A percentile compares a stretch with the other conserved stretches of the same genome.
Evolutionary conservation across 1,284 basidiomycete species (phyloP).

Genomic region (Malassezia sp.): DNA sequence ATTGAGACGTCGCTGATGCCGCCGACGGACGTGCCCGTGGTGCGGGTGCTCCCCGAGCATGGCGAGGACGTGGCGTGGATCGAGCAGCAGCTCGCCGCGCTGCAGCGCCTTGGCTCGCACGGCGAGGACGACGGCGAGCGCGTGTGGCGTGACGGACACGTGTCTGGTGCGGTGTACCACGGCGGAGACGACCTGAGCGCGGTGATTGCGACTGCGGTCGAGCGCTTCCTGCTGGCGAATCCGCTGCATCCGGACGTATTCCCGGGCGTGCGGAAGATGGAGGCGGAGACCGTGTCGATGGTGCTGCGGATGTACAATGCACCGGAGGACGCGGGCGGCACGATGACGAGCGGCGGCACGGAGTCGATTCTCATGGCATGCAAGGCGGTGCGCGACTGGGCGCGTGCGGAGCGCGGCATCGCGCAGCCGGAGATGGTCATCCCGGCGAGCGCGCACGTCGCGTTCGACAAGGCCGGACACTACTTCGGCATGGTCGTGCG

Average conservation of each 20-base stretch:
- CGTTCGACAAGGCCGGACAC: conserved; percentile 81
- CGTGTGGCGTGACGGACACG: conserved; percentile 40
- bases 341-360: conserved; percentile 87
- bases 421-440: conserved; percentile 86
- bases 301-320: conserved; percentile 68
- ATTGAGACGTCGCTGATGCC: conserved; percentile 38
- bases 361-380: conserved; percentile 90
- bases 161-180: conserved; percentile 47
- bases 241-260: conserved; percentile 93
- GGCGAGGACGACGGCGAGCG: conserved; percentile 27
- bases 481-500: conserved; percentile 91
- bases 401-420: conserved; percentile 68
- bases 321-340: conserved; percentile 62
- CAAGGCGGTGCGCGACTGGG: conserved; percentile 92
- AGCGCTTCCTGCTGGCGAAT: conserved; percentile 54
- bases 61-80: conserved; percentile 37
- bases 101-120: conserved; percentile 24
- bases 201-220: conserved; percentile 32
- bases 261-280: conserved; percentile 90
- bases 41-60: conserved; percentile 26
- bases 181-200: conserved; percentile 39
- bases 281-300: conserved; percentile 92
- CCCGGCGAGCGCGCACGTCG: conserved; percentile 76
- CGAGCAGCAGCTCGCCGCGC: conserved; percentile 23
- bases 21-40: conserved; percentile 19